Conservation (phyloP, 768 basidiomycete species). For the Holtermanniella nyarrowii region DNA sequence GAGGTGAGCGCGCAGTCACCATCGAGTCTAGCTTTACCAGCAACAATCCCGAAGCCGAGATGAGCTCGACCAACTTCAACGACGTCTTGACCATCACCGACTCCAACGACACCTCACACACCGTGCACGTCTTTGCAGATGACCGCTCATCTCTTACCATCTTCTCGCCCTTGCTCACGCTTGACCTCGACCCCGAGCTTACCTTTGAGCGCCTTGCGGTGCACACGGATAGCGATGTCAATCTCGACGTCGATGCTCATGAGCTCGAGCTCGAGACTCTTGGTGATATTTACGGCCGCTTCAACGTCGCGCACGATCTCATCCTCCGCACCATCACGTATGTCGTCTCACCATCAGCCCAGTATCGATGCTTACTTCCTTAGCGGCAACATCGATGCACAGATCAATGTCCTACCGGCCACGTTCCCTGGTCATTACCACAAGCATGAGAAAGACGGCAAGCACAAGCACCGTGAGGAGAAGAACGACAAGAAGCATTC, state of each 20-base stretch:
- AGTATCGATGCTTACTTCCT: neutral
- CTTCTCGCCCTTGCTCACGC: slow-evolving; percentile 4
- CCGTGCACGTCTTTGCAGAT: slow-evolving; percentile 13
- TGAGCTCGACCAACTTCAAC: slow-evolving; percentile 1
- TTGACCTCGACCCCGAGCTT: slow-evolving; percentile 7
- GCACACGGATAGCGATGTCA: slow-evolving; percentile 6
- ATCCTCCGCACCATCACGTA: slow-evolving; percentile 16
- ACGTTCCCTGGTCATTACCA: slow-evolving; percentile 5
- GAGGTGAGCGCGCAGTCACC: slow-evolving; percentile 3
- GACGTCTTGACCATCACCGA: slow-evolving; percentile 5
- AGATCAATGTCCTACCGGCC: slow-evolving; percentile 13
- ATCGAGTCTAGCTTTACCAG: slow-evolving; percentile 17
- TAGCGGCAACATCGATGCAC: slow-evolving; percentile 24
- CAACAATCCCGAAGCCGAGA: slow-evolving; percentile 2
- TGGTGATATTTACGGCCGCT: slow-evolving; percentile 17
- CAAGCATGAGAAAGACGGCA: slow-evolving; percentile 3
- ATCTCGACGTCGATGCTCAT: slow-evolving; percentile 5
- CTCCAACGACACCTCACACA: slow-evolving; percentile 3
- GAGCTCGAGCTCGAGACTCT: slow-evolving; percentile 10
- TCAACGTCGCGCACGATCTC: slow-evolving; percentile 18
- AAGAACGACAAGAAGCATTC: slow-evolving; percentile 1
- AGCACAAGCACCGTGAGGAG: slow-evolving; percentile 5
- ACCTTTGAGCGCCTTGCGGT: slow-evolving; percentile 8
- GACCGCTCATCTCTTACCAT: slow-evolving; percentile 6
- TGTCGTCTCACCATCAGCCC: neutral